Base-by-base conservation (phyloP, 352 stramenopile genomes). In the Phytopythium cucurbitacearum region DNA sequence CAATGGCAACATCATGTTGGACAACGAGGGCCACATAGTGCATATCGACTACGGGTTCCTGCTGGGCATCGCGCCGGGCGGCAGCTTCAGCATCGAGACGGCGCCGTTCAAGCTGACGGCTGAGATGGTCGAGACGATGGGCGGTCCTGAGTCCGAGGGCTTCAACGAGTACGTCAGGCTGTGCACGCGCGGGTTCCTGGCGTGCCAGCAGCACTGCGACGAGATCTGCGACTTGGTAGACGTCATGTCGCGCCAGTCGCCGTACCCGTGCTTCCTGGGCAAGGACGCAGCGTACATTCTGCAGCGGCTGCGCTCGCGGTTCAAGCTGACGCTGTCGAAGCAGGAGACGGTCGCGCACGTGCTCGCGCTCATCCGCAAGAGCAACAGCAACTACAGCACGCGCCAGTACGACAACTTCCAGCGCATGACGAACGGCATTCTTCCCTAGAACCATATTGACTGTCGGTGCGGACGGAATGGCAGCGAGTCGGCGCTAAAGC, bases 31-130 rank as follows among this genome's bases (percentile, higher is more conserved):
- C 11, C 96, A 98, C 69, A 85, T 99, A 8, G 97, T 99, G 59
- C 96, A 99, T 73, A 99, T 99, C 60, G 98, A 99, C 70, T 99
- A 99, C 78, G 98, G 98, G 7, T 99, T 99, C 69, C 76, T 99
- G 40, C 91, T 99, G 52, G 97, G 96, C 28, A 99, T 98, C 78
- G 97, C 95, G 35, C 97, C 97, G 1, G 98, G 97, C 59, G 96
- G 98, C 56, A 98, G 97, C 74, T 99, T 99, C 50, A 98, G 85
- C 46, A 97, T 99, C 55, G 98, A 99, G 73, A 97, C 94, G 38
- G 97, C 97, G 45, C 97, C 98, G 28, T 99, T 99, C 85, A 99
- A 99, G 67, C 76, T 99, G 6, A 99, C 97, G n/a, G 80, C 83
- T 40, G 98, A 99, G 57, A 99, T 99, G 81, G 94, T 99, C 9